Evolutionary conservation across 768 basidiomycete genomes (phyloP), one percentile per base, ranked within the genome.

Genomic region (Boletus barrowsii): DNA sequence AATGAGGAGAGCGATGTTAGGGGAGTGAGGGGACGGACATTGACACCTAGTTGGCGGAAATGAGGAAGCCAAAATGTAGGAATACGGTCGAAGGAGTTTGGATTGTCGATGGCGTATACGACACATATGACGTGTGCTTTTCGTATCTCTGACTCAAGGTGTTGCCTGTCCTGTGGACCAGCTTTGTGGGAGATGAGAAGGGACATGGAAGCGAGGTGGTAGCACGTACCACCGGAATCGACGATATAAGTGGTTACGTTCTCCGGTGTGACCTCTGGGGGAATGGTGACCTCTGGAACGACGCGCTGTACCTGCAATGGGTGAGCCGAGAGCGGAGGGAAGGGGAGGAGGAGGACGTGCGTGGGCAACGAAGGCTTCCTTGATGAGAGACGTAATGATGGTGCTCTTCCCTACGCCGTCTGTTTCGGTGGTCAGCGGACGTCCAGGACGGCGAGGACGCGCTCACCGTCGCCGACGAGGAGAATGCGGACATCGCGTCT

Each of bases 121-220:
- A 99, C 87, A 68, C 93, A 96, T 59, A 98, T 98, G 66, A 97
- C 96, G 76, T 99, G 95, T 11, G 96, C 95, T 70, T 97, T 94
- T 48, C 93, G 86, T 55, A 98, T 90, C 79, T 98, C 95, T 20
- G 90, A 86, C 68, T 98, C 92, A 47, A 99, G 84, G 72, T 96
- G 93, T 14, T 80, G 76, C 47, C 88, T 83, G 69, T 98, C 95
- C 56, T 90, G 83, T 17, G 88, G 87, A 32, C 89, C 84, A 54
- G 92, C 95, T 98, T 62, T 20, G 33, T 55, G 54, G 52, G 47
- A 49, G 42, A 47, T 53, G 49, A 52, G 57, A 55, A 42, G 47
- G 29, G 47, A 40, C 29, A 46, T 22, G 14, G 39, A 37, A 24
- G 51, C 22, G 22, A 46, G 49, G 32, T 18, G 24, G 42, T 37